Evolutionary conservation across 306 rosid species (phyloP).

Genomic region (Trifolium fragiferum): DNA sequence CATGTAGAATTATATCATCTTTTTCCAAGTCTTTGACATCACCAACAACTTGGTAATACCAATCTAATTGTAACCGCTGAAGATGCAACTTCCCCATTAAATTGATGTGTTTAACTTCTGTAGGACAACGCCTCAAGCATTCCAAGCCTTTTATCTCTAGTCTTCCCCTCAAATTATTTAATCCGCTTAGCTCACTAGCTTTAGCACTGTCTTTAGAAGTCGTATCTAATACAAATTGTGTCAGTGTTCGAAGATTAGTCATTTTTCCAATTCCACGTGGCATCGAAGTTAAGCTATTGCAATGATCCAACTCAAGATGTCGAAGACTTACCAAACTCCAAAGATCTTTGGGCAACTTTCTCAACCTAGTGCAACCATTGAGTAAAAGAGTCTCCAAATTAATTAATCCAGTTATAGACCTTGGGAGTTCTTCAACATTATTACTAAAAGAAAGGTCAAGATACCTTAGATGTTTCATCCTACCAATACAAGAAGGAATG

Average conservation of each 20-base stretch:
- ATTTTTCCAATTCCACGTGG: neutral
- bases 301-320: neutral
- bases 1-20: neutral
- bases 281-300: neutral
- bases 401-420: neutral
- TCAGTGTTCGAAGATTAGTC: slow-evolving; percentile 26
- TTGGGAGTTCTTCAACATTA: neutral
- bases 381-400: neutral
- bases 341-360: neutral
- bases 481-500: neutral
- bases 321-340: slow-evolving; percentile 4
- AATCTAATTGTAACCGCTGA: neutral
- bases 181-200: neutral
- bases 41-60: neutral
- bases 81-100: slow-evolving; percentile 1
- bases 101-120: neutral
- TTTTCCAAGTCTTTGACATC: neutral
- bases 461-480: slow-evolving; percentile 13
- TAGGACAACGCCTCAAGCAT: neutral
- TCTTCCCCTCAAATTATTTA: neutral
- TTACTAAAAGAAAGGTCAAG: neutral
- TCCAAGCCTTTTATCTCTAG: neutral
- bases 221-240: neutral
- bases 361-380: neutral
- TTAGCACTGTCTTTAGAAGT: neutral